A percentile compares a stretch with the other conserved stretches of the same genome.
phyloP scores from a whole-genome alignment of 306 rosid genomes.

The Castanea sativa region DNA sequence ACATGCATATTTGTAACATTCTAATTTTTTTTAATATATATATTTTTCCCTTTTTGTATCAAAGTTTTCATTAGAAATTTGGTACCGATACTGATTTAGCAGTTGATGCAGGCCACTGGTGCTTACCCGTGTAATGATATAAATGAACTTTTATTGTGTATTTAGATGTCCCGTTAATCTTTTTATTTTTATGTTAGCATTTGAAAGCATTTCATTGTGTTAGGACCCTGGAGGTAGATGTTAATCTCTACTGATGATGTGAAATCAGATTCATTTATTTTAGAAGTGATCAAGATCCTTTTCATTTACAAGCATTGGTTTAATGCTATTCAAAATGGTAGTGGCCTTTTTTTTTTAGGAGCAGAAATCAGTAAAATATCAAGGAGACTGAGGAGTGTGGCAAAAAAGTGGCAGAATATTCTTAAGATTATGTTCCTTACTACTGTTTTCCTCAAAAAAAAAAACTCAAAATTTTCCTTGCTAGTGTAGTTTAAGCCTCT shows the following conservation, averaged over 20 bases:
- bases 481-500: background rate
- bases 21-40: background rate
- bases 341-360: background rate
- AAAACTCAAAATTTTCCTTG: background rate
- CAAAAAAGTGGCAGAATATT: background rate
- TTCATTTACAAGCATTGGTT: background rate
- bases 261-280: background rate
- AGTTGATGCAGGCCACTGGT: background rate
- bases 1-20: background rate
- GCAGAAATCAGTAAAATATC: background rate
- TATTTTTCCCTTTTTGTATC: background rate
- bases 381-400: background rate
- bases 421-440: too few relatives aligned
- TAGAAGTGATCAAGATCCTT: background rate
- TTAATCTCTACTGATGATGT: background rate
- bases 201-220: background rate
- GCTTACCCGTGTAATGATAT: background rate
- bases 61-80: background rate
- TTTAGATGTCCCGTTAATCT: background rate
- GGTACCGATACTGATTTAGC: background rate
- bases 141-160: background rate
- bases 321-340: background rate
- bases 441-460: too few relatives aligned
- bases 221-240: background rate
- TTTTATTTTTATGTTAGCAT: background rate